Percentiles rank a stretch among this genome's conserved stretches.
phyloP scores from a whole-genome alignment of 2,329 filamentous ascomycete genomes.

The Aspergillus pseudonomiae region DNA sequence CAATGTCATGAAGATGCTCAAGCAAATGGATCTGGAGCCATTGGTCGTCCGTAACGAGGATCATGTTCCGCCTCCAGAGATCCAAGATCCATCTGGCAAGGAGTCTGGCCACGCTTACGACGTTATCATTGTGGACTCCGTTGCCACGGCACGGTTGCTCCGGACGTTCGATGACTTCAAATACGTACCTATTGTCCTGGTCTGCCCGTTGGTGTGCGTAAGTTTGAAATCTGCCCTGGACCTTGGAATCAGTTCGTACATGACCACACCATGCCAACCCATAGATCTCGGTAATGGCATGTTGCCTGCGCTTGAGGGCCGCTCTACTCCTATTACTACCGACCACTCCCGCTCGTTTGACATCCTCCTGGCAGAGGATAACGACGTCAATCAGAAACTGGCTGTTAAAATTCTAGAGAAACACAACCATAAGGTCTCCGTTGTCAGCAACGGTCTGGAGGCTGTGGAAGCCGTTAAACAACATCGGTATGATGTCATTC shows the following conservation, averaged over 20 bases:
- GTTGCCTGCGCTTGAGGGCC: constrained; percentile 90
- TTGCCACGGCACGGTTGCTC: constrained; percentile 82
- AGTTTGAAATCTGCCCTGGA: constrained; percentile 92
- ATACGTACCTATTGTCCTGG: constrained; percentile 91
- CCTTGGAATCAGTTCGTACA: constrained; percentile 96
- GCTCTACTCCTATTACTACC: constrained; percentile 85
- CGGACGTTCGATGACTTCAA: constrained; percentile 93
- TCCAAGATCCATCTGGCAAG: constrained; percentile 53
- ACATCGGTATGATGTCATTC: constrained; percentile 91
- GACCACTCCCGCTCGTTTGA: constrained; percentile 96
- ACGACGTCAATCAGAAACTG: constrained; percentile 92
- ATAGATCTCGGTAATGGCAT: constrained; percentile 96
- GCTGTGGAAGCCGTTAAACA: constrained; percentile 90
- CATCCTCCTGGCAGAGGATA: constrained; percentile 94
- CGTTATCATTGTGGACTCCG: constrained; percentile 93
- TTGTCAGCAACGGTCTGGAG: constrained; percentile 92
- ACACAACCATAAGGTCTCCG: constrained; percentile 71
- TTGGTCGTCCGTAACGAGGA: constrained; percentile 79
- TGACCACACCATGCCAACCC: constrained; percentile 93
- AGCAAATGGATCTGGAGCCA: constrained; percentile 76
- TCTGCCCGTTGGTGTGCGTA: constrained; percentile 87
- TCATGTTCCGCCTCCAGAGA: constrained; percentile 63
- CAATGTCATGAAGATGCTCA: constrained; percentile 78
- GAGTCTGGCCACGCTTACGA: constrained; percentile 71
- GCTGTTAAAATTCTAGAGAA: constrained; percentile 97